Percentiles rank a stretch among this genome's conserved stretches.
Conservation (phyloP, 225 moss, liverwort and hornwort species). For the Polytrichum commune region DNA sequence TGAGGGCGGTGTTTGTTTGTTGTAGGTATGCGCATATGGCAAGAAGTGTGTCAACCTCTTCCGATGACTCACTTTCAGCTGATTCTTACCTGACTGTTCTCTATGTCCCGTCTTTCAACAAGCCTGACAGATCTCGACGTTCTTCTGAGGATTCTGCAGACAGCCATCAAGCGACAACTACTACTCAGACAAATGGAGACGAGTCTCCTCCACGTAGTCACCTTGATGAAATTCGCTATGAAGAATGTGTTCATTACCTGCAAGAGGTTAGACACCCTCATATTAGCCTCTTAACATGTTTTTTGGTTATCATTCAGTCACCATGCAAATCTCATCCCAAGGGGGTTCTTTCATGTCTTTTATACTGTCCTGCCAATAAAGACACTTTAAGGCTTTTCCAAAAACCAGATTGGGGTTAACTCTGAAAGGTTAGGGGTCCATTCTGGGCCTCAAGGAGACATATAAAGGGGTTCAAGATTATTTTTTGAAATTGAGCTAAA, state of each 20-base stretch:
- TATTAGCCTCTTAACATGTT: too few species aligned
- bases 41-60: constrained; percentile 73
- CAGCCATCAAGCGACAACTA: constrained; percentile 49
- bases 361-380: too few species aligned
- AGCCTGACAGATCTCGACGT: constrained; percentile 78
- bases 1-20: neutral
- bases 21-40: constrained; percentile 89
- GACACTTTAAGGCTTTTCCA: too few species aligned
- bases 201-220: constrained; percentile 67
- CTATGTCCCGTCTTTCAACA: constrained; percentile 80
- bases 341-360: too few species aligned
- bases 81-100: constrained; percentile 91
- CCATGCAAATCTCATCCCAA: too few species aligned
- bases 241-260: constrained; percentile 88
- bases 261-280: constrained; percentile 61
- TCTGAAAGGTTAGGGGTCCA: too few species aligned
- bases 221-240: constrained; percentile 84
- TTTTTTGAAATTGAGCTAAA: too few species aligned
- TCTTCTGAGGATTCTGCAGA: constrained; percentile 90
- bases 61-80: constrained; percentile 96
- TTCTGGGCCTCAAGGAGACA: too few species aligned
- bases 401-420: too few species aligned
- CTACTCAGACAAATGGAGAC: constrained; percentile 57
- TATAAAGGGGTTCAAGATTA: too few species aligned
- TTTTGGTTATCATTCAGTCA: too few species aligned